phyloP scores from a whole-genome alignment of 768 basidiomycete genomes.

The Tylopilus plumbeoviolaceoides region DNA sequence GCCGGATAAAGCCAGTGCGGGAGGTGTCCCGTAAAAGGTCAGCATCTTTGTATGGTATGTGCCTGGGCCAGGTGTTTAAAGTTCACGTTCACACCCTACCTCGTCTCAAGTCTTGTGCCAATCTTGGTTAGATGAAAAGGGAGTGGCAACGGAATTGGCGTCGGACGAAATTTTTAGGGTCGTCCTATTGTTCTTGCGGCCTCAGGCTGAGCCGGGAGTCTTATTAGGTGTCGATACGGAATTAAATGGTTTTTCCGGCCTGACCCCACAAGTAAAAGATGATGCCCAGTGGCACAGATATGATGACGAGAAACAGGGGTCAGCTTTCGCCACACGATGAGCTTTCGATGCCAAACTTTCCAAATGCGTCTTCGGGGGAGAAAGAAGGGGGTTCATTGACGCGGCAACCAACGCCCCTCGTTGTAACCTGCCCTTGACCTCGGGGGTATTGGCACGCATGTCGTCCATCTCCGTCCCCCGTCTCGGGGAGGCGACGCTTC shows the following conservation, averaged over 20 bases:
- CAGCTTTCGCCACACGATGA: constrained; percentile 3
- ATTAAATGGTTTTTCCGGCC: constrained; percentile 8
- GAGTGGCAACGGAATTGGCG: constrained; percentile 5
- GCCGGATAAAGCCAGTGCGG: constrained; percentile 1
- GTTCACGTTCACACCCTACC: constrained; percentile 16
- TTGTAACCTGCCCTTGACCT: constrained; percentile 23
- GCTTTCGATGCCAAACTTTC: constrained; percentile 27
- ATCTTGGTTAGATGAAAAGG: constrained; percentile 24
- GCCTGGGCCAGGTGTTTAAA: neutral
- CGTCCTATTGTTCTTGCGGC: neutral
- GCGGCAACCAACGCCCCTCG: constrained; percentile 15
- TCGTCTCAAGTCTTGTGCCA: constrained; percentile 3
- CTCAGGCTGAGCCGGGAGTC: neutral
- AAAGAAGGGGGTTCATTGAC: constrained; percentile 1
- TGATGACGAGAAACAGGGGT: constrained; percentile 12
- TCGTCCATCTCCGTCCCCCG: constrained; percentile 10
- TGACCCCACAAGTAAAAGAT: neutral
- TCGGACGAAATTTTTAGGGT: constrained; percentile 11
- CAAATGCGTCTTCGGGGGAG: constrained; percentile 18
- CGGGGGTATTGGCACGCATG: constrained; percentile 10
- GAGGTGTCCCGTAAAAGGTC: neutral
- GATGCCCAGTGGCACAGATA: neutral
- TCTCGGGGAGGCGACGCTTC: constrained; percentile 8
- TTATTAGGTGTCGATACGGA: constrained; percentile 1
- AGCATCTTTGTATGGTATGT: neutral